These are phyloP conservation scores for Penicillium brasilianum DNA, from an alignment of 2,329 filamentous ascomycete species.

Conservation along the genomic window DNA sequence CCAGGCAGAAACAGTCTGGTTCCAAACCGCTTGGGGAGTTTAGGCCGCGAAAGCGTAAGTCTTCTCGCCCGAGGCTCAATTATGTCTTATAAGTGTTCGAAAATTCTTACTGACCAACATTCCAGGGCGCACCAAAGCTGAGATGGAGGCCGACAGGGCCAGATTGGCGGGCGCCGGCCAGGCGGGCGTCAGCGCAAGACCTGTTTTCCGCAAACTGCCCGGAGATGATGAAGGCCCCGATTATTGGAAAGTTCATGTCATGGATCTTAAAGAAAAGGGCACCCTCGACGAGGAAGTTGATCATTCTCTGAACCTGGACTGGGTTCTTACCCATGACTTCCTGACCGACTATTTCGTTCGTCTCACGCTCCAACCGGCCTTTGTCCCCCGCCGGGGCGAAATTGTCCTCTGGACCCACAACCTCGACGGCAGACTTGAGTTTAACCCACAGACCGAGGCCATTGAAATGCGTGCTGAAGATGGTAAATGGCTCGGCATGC, in stretches of 20 bases:
- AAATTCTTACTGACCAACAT: slow-evolving; percentile 4
- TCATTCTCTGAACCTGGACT: slow-evolving; percentile 61
- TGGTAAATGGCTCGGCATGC: slow-evolving; percentile 43
- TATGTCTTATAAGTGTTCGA: neutral
- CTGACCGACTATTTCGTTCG: slow-evolving; percentile 51
- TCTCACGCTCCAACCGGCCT: slow-evolving; percentile 53
- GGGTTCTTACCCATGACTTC: slow-evolving; percentile 56
- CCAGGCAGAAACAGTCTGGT: slow-evolving; percentile 12
- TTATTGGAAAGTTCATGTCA: slow-evolving; percentile 41
- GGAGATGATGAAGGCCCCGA: slow-evolving; percentile 26
- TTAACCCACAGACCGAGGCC: slow-evolving; percentile 35
- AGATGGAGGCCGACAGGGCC: slow-evolving; percentile 13
- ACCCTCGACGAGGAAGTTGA: slow-evolving; percentile 52
- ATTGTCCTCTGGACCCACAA: slow-evolving; percentile 58
- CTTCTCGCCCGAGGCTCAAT: neutral
- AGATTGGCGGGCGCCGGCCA: neutral
- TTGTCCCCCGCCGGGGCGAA: slow-evolving; percentile 61
- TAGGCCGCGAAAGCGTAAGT: slow-evolving; percentile 12
- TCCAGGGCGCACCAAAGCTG: slow-evolving; percentile 16
- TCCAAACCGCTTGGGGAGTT: neutral
- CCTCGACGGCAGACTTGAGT: slow-evolving; percentile 46
- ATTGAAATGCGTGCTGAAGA: slow-evolving; percentile 44
- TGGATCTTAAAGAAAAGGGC: slow-evolving; percentile 51
- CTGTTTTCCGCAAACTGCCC: neutral
- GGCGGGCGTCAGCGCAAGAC: neutral